Percentiles rank a stretch among this genome's conserved stretches.
Conservation (phyloP, 768 basidiomycete species). For the Galerina marginata region DNA sequence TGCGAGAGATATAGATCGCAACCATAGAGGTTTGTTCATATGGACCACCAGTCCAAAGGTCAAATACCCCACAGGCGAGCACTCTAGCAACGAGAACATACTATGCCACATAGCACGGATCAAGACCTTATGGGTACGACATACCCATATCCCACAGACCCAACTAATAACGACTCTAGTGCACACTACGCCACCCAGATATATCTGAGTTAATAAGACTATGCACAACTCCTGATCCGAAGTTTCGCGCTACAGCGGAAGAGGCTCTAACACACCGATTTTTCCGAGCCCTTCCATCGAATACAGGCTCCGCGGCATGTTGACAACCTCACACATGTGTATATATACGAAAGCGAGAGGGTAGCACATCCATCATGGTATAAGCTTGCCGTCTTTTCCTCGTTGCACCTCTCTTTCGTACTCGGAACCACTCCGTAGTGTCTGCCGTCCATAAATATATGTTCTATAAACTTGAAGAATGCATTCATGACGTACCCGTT, state of each 20-base stretch:
- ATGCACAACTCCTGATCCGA: neutral
- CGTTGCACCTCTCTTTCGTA: no score
- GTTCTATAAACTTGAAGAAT: no score
- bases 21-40: neutral
- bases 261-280: neutral
- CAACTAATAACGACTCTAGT: neutral
- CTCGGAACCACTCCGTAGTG: no score
- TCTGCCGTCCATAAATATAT: no score
- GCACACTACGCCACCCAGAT: neutral
- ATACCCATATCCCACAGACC: neutral
- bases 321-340: neutral
- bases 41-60: neutral
- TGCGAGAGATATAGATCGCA: neutral
- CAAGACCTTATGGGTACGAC: neutral
- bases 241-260: neutral
- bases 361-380: no score
- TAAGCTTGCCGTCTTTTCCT: no score
- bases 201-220: neutral
- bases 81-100: neutral
- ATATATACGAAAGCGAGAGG: neutral
- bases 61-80: neutral
- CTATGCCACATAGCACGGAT: neutral
- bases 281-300: neutral
- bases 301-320: neutral
- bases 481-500: no score